Evolutionary conservation across 768 basidiomycete genomes (phyloP).

Genomic region (Collybia nuda): DNA sequence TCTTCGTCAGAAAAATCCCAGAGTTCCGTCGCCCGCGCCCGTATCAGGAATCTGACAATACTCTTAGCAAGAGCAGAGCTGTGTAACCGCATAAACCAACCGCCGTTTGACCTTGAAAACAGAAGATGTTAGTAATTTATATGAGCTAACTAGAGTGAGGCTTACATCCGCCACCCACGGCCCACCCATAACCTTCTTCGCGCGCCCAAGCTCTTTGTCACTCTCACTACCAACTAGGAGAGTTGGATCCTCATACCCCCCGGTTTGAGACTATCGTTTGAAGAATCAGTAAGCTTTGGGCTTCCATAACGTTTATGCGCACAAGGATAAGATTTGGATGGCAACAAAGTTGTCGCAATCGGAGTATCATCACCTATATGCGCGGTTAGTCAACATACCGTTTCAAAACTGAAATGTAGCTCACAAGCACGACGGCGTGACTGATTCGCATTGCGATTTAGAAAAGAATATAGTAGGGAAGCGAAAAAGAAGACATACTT

Average conservation of each 20-base stretch:
- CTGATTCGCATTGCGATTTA: constrained; percentile 23
- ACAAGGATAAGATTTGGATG: constrained; percentile 74
- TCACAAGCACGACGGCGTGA: constrained; percentile 47
- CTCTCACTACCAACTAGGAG: constrained; percentile 43
- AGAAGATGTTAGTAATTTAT: no score
- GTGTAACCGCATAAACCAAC: no score
- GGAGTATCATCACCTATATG: constrained; percentile 66
- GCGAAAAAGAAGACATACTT: constrained; percentile 48
- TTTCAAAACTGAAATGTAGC: constrained; percentile 1
- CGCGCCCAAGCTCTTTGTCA: constrained; percentile 60
- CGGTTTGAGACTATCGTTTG: constrained; percentile 33
- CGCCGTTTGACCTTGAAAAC: constrained; percentile 27
- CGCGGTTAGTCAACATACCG: not conserved
- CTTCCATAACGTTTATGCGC: constrained; percentile 16
- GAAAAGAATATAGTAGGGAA: not conserved
- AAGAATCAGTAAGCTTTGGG: not conserved
- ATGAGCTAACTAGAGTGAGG: not conserved
- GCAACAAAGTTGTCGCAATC: constrained; percentile 71
- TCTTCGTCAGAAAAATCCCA: constrained; percentile 47
- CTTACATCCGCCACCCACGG: constrained; percentile 40
- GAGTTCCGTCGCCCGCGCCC: constrained; percentile 42
- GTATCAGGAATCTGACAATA: constrained; percentile 40
- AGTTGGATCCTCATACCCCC: constrained; percentile 51
- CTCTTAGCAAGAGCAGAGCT: no score
- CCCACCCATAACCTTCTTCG: constrained; percentile 44